Conservation (phyloP, 768 basidiomycete species). For the Mycena albidolilacea region DNA sequence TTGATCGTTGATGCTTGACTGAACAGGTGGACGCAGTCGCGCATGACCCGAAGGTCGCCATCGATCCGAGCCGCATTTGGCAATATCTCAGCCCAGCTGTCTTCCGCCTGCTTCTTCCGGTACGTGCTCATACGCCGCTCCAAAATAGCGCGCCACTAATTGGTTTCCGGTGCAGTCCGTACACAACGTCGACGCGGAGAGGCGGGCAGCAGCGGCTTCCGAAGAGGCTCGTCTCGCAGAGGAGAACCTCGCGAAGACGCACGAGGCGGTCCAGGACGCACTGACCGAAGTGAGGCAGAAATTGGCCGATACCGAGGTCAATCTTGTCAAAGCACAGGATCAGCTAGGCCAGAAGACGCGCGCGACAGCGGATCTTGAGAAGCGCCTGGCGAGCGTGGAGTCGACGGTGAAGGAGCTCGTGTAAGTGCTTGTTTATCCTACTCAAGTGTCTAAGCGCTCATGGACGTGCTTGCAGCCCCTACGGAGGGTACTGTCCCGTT, state of each 20-base stretch:
- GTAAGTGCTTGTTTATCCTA: conserved; percentile 7
- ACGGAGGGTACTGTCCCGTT: conserved; percentile 11
- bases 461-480: conserved; percentile 1
- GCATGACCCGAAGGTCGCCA: conserved; percentile 13
- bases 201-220: not conserved
- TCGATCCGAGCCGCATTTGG: conserved; percentile 7
- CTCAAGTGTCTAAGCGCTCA: not conserved
- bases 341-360: conserved; percentile 11
- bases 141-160: conserved; percentile 1
- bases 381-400: conserved; percentile 3
- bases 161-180: conserved; percentile 9
- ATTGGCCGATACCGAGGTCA: not conserved
- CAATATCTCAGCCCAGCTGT: conserved; percentile 16
- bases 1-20: not conserved
- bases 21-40: conserved; percentile 22
- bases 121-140: conserved; percentile 13
- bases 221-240: not conserved
- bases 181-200: conserved; percentile 9
- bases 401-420: conserved; percentile 15
- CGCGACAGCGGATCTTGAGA: conserved; percentile 3
- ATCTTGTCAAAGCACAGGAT: conserved; percentile 6
- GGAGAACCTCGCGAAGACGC: conserved; percentile 5
- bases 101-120: conserved; percentile 26
- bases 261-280: not conserved
- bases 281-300: not conserved